Base-by-base conservation (phyloP, 805 yeast species). In the Candida taoyuanica region DNA sequence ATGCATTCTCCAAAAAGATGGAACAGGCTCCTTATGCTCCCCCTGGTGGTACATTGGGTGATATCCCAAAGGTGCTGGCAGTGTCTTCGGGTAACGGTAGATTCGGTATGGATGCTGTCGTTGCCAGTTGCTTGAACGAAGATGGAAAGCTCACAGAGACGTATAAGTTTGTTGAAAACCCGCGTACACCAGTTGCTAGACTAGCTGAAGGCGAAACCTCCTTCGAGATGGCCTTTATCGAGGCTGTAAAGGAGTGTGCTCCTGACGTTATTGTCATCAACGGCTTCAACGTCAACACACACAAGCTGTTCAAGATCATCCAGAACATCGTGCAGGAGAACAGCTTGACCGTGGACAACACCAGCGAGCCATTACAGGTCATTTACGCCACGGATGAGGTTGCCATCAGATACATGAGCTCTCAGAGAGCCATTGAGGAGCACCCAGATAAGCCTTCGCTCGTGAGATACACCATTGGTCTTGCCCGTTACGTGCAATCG, bases 1-100 rank as follows among this genome's bases (percentile, higher is more conserved):
- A 73, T 30, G 67, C 73, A 20, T 83, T 91, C 53, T 67, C 76
- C 58, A 70, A 74, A 17, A 82, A 80, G 52, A 70, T 93, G 25
- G 93, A 91, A 58, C 98, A 89, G 65, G 96, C 98, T 2, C 97
- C 99, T 23, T 89, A 68, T 61, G 79, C 84, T 49, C 96, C 98
- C 5, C 41, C 40, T n/a, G 82, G 85, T 5, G 81, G 72, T 48
- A 85, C 77, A 31, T 71, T 74, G 42, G 96, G 97, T 31, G 84
- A 95, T 5, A 71, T 78, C 37, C 96, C 98, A 16, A 79, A 84
- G 45, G 91, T 87, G 0, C 66, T 93, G 47, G 78, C 96, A 0
- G 53, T 93, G 21, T 75, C 95, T 0, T 78, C 84, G 50, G 98
- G 98, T 51, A 81, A 81, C 61, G 97, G 96, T 55, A 81, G 78